Evolutionary conservation across 768 basidiomycete species (phyloP), one percentile per base, ranked within the genome.

Genomic region (Lentinula edodes): DNA sequence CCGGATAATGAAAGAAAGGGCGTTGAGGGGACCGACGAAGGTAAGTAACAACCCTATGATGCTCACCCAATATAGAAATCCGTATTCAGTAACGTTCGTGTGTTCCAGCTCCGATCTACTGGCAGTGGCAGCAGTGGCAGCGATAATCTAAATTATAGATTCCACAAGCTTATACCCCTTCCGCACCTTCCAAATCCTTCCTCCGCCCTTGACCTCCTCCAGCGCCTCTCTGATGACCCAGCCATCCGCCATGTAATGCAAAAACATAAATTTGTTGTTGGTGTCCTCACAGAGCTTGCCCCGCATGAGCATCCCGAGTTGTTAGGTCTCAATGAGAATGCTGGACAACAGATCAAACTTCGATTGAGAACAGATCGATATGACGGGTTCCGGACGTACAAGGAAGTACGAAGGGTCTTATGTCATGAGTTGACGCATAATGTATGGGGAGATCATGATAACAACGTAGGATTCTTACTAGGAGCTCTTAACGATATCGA

Each of bases 361-460:
- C 82, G 89, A 16, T 68, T 91, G 52, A 76, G 90, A 18, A 91
- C 90, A 18, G 80, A 91, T 66, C 74, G 70, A 4, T 90, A 89
- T 66, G 88, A 89, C 63, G 90, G 89, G 9, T 90, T 91, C 67
- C 76, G 88, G 55, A 67, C 78, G 8, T 93, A 91, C 66, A 74
- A 71, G 15, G 85, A 90, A 1, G 76, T 88, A 23, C 76, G 90
- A 54, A 77, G 81, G 15, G 88, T 90, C 42, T 76, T 91, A 3
- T 91, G 89, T 66, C 90, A 93, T 69, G 90, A 91, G 68, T 73
- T 91, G 41, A 75, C 89, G 20, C 90, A 92, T 70, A 91, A 90
- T 66, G 80, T 88, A 0, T 89, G 85, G 83, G 76, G 82, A 3
- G 83, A 86, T 63, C 90, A 92, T 66, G 86, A 88, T 66, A 79